Evolutionary conservation across 768 basidiomycete species (phyloP).

Genomic region (Naematelia encephala): DNA sequence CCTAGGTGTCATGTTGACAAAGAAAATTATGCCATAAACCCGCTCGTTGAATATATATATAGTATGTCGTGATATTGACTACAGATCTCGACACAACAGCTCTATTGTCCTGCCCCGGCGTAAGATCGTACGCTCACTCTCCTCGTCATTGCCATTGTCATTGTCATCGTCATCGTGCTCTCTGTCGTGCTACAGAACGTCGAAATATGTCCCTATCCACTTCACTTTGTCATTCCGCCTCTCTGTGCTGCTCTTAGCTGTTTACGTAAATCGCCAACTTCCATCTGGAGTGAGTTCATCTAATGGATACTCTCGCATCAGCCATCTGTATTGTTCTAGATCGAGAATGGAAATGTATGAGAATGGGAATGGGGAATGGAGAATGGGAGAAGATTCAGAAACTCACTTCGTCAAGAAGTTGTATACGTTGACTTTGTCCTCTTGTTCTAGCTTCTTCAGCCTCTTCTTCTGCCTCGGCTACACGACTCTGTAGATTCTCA

Average conservation of each 20-base stretch:
- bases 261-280: slow-evolving; percentile 43
- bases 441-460: slow-evolving; percentile 62
- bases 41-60: too few relatives aligned
- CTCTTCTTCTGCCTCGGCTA: slow-evolving; percentile 61
- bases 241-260: slow-evolving; percentile 29
- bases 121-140: too few relatives aligned
- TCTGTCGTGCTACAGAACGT: neutral
- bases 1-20: too few relatives aligned
- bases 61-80: too few relatives aligned
- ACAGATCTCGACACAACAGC: too few relatives aligned
- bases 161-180: too few relatives aligned
- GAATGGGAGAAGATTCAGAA: neutral
- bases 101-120: too few relatives aligned
- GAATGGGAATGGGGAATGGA: neutral
- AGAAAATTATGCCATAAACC: too few relatives aligned
- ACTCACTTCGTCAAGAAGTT: slow-evolving; percentile 80
- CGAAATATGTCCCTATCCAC: neutral
- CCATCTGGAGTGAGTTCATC: slow-evolving; percentile 46
- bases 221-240: slow-evolving; percentile 6
- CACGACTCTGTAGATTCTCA: slow-evolving; percentile 63
- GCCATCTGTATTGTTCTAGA: neutral
- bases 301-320: too few relatives aligned
- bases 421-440: slow-evolving; percentile 77
- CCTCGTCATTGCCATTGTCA: too few relatives aligned
- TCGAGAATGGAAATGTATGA: neutral